Evolutionary conservation across 2,329 filamentous ascomycete genomes (phyloP), one percentile per base, ranked within the genome.

Genomic region (Aspergillus udagawae): DNA sequence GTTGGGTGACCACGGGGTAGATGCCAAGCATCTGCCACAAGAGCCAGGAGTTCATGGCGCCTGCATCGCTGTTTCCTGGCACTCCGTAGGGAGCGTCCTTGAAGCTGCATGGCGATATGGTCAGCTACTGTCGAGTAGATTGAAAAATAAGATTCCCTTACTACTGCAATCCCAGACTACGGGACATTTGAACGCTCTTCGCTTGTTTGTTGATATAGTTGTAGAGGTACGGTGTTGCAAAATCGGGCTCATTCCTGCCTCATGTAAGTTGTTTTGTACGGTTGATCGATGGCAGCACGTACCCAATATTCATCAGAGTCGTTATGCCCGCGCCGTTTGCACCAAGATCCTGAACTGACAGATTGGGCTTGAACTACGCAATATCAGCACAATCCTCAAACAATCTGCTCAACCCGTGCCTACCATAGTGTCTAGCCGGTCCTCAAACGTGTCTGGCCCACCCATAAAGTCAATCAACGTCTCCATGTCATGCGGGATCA

Each of bases 41-140:
- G 3, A 82, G 67, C 80, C 79, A 82, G 48, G 76, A 79, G 47
- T 80, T 79, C 60, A 82, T 66, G 1, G 79, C 79, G 0, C 79
- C 87, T 1, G 85, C 86, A 67, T 90, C 87, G 44, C 81, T 85
- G 70, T 90, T 90, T 0, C 87, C 87, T 0, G 87, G 87, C 0
- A 90, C 74, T 0, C 87, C 86, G 20, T 69, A 71, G 0, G 79
- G 74, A 0, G 80, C 80, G 4, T 82, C 76, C 52, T 77, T 79
- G 73, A 88, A 89, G 72, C 65, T 70, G 35, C 49, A 12, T 8
- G 6, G 6, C 5, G 7, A 4, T 35, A 28, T 42, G 20, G 9
- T 20, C 45, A 42, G 2, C 21, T 42, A 12, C 20, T 5, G 17
- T 38, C 8, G 9, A 32, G 10, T n/a, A 7, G 20, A 3, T 32